phyloP scores from a whole-genome alignment of 352 stramenopile species.

The Phytophthora pistaciae region DNA sequence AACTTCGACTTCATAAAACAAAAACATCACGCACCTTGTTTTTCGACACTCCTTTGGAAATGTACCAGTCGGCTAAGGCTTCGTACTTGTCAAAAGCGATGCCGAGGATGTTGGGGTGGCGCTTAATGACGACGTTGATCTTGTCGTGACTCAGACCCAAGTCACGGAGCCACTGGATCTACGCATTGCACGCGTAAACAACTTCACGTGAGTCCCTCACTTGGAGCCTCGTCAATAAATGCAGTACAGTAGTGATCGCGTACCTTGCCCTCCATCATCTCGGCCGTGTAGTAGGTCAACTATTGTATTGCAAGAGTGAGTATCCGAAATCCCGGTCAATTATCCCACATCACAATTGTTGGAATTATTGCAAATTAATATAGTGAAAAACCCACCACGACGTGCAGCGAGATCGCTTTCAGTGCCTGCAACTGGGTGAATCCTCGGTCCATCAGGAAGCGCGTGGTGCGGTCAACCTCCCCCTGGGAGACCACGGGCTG shows the following conservation, averaged over 20 bases:
- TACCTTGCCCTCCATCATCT: constrained; percentile 56
- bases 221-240: not conserved
- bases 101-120: constrained; percentile 53
- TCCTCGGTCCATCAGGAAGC: constrained; percentile 42
- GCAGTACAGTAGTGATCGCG: not conserved
- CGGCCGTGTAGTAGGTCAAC: constrained; percentile 38
- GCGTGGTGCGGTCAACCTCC: constrained; percentile 33
- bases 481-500: constrained; percentile 33
- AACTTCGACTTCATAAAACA: not conserved
- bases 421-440: constrained; percentile 43
- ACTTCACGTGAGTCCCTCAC: not conserved
- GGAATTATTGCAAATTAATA: not conserved
- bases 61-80: constrained; percentile 48
- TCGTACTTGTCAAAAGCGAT: constrained; percentile 38
- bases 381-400: constrained; percentile 28
- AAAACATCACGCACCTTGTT: constrained; percentile 27
- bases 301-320: not conserved
- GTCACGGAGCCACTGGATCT: constrained; percentile 44
- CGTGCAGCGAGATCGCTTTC: constrained; percentile 41
- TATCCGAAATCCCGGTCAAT: not conserved
- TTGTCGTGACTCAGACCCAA: constrained; percentile 45
- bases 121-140: constrained; percentile 41
- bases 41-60: constrained; percentile 34
- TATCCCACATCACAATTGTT: not conserved
- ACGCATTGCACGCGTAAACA: not conserved